Conservation (phyloP, 192 early-diverging fungal species). For the Helicostylum pulchrum region DNA sequence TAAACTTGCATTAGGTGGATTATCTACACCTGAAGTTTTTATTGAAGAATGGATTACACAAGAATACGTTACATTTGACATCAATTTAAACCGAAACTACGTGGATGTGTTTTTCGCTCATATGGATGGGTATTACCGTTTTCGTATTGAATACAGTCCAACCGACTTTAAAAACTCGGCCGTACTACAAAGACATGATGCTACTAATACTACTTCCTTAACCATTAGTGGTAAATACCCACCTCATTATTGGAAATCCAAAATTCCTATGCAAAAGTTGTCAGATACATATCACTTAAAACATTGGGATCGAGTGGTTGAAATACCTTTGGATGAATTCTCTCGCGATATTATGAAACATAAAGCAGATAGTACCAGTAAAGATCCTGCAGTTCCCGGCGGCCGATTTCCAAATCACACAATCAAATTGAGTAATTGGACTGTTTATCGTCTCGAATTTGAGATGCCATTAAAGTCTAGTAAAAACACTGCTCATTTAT, state of each 20-base stretch:
- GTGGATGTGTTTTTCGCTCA: background rate
- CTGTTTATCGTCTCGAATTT: slow-evolving; percentile 8
- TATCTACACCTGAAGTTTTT: background rate
- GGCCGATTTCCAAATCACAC: background rate
- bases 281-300: too few relatives aligned
- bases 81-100: background rate
- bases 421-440: slow-evolving; percentile 11
- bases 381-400: background rate
- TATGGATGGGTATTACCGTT: background rate
- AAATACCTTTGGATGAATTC: background rate
- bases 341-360: background rate
- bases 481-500: too few relatives aligned
- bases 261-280: too few relatives aligned
- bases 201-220: too few relatives aligned
- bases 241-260: too few relatives aligned
- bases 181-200: too few relatives aligned
- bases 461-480: background rate
- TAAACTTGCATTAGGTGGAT: background rate
- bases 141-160: background rate
- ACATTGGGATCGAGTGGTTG: background rate
- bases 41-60: background rate
- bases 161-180: background rate
- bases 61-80: background rate
- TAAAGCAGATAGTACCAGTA: background rate
- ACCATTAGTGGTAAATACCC: too few relatives aligned